Conservation (phyloP, 805 yeast species). For the Candida sithepensis region DNA sequence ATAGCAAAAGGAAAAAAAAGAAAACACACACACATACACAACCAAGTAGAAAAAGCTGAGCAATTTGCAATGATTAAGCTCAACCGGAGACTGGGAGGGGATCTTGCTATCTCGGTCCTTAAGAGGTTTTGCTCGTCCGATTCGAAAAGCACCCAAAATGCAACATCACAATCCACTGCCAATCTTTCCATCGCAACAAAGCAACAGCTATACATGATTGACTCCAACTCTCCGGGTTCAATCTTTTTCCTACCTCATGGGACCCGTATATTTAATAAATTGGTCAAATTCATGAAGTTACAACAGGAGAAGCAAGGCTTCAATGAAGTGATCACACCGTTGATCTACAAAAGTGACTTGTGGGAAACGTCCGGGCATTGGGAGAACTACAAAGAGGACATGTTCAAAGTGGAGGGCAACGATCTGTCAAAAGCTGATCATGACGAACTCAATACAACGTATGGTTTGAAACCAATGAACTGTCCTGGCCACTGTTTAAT, state of each 20-base stretch:
- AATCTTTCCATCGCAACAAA: conserved; percentile 47
- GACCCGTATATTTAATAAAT: conserved; percentile 74
- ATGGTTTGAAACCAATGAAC: conserved; percentile 84
- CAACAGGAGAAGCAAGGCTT: conserved; percentile 82
- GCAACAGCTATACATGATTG: conserved; percentile 77
- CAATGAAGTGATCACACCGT: conserved; percentile 89
- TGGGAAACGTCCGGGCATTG: conserved; percentile 97
- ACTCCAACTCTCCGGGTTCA: conserved; percentile 85
- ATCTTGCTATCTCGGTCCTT: neutral
- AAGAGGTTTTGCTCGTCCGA: conserved; percentile 10
- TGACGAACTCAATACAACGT: conserved; percentile 38
- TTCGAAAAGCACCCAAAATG: conserved; percentile 1
- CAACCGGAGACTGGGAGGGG: neutral
- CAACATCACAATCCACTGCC: conserved; percentile 32
- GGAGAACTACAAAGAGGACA: conserved; percentile 78
- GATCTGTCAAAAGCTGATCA: conserved; percentile 34
- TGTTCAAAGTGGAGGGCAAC: conserved; percentile 80
- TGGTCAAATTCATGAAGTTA: conserved; percentile 77
- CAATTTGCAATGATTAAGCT: neutral
- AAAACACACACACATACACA: neutral
- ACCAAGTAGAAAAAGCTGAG: no score
- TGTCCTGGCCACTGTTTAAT: conserved; percentile 77
- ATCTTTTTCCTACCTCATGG: conserved; percentile 93
- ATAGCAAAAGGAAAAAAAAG: no score
- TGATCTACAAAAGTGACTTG: conserved; percentile 73